These are phyloP conservation scores for Cucumis sativus DNA, from an alignment of 306 rosid genomes.

Conservation along the genomic window Cucumber_9930_V3 NC_026655.2:22556501-22557000, in stretches of 20 bases:
- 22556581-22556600: no score
- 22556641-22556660: no score
- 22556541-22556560: no score
- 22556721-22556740: background rate
- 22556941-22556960: background rate
- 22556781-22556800: conserved; percentile 94
- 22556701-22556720: background rate
- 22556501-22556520: no score
- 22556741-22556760: conserved; percentile 26
- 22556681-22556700: background rate
- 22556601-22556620: no score
- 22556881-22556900: background rate
- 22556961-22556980: no score
- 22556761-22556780: conserved; percentile 81
- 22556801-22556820: conserved; percentile 85
- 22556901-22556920: background rate
- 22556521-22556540: no score
- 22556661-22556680: no score
- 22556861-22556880: conserved; percentile 7
- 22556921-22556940: background rate
- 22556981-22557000: no score
- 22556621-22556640: no score
- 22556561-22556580: no score
- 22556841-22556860: conserved; percentile 52
- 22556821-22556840: conserved; percentile 72